Evolutionary conservation across 306 rosid species (phyloP).

Genomic region (Glycine tomentella): DNA sequence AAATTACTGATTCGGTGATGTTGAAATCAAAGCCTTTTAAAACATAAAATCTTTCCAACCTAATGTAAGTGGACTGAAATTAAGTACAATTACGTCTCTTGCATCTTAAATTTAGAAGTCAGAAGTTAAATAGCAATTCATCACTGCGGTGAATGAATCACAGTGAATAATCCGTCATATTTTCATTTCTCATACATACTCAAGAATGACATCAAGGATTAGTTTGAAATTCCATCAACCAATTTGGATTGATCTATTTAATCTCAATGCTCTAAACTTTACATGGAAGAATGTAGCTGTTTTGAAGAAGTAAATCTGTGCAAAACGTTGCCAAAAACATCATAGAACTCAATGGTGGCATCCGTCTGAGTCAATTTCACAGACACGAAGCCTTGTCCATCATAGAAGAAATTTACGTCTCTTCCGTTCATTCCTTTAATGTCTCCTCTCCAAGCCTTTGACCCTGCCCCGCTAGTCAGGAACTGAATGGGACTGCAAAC

Average conservation of each 20-base stretch:
- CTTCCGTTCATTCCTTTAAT: neutral
- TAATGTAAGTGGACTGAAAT: constrained; percentile 9
- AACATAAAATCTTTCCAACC: neutral
- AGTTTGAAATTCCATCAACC: neutral
- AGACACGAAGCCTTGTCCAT: constrained; percentile 74
- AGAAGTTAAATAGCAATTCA: neutral
- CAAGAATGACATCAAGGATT: too few relatives aligned
- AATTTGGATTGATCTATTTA: neutral
- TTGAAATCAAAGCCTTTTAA: neutral
- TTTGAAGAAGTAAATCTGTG: constrained; percentile 47
- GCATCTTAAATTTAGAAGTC: neutral
- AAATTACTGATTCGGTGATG: neutral
- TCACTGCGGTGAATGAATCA: too few relatives aligned
- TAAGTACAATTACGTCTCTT: neutral
- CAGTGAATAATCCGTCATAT: too few relatives aligned
- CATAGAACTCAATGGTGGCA: constrained; percentile 57
- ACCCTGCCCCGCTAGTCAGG: constrained; percentile 67
- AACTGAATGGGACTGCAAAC: constrained; percentile 60
- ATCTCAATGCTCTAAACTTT: neutral
- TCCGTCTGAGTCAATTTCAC: constrained; percentile 53
- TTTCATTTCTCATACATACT: too few relatives aligned
- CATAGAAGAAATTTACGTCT: constrained; percentile 61
- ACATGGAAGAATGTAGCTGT: constrained; percentile 51
- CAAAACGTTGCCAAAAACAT: constrained; percentile 56
- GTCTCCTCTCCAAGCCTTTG: constrained; percentile 74